Conservation (phyloP, 2,329 filamentous ascomycete genomes). For the Trichocomaceae sp. region DNA sequence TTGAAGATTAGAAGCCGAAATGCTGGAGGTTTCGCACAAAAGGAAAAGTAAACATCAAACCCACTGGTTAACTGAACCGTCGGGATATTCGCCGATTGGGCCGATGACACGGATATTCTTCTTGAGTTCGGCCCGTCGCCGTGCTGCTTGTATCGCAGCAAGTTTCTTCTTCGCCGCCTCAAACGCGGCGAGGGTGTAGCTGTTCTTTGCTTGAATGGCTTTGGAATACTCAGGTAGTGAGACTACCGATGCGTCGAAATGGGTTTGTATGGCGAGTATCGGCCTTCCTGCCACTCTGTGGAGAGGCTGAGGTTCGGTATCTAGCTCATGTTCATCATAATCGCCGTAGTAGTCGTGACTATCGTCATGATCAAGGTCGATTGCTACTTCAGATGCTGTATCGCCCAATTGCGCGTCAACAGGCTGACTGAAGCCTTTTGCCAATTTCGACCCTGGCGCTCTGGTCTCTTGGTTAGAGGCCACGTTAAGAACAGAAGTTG, state of each 20-base stretch:
- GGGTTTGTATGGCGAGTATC: background rate
- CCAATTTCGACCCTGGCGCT: background rate
- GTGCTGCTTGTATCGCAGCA: conserved; percentile 28
- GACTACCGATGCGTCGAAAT: conserved; percentile 11
- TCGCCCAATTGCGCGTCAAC: background rate
- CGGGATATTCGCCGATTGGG: conserved; percentile 23
- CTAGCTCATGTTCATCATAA: background rate
- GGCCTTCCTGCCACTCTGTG: background rate
- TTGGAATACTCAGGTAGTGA: conserved; percentile 17
- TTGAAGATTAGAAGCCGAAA: background rate
- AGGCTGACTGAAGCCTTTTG: background rate
- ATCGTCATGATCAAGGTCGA: background rate
- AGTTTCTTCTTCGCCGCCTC: conserved; percentile 31
- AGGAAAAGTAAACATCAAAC: background rate
- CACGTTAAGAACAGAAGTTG: background rate
- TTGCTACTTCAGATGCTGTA: background rate
- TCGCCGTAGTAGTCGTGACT: background rate
- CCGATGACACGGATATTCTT: conserved; percentile 36
- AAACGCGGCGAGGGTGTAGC: conserved; percentile 23
- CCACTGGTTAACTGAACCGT: conserved; percentile 4
- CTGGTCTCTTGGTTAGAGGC: background rate
- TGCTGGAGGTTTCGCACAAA: background rate
- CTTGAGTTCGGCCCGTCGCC: conserved; percentile 33
- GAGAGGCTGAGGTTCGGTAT: background rate
- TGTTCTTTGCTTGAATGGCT: conserved; percentile 23